These are phyloP conservation scores for Claviceps pusilla DNA, from an alignment of 2,329 filamentous ascomycete genomes.

Conservation along the genomic window DNA sequence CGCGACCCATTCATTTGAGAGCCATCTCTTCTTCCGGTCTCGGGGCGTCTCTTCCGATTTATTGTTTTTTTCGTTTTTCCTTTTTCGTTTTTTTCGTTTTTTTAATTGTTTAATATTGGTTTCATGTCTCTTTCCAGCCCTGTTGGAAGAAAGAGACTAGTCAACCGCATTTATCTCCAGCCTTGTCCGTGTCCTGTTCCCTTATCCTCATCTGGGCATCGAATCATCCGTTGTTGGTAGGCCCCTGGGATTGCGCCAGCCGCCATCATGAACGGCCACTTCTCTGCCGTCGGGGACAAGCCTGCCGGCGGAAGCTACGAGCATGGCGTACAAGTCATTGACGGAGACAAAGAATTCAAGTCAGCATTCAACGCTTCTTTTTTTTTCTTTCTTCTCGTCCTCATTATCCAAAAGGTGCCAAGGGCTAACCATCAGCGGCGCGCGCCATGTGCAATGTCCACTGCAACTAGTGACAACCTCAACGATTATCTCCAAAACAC, in stretches of 20 bases:
- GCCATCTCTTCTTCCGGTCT: not conserved
- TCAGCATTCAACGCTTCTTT: slow-evolving; percentile 28
- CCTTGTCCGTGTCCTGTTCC: not conserved
- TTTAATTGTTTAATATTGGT: too few species aligned
- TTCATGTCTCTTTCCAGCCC: too few species aligned
- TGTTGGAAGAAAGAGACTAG: not conserved
- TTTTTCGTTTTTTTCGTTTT: not conserved
- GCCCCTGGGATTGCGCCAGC: not conserved
- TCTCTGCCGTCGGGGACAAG: slow-evolving; percentile 56
- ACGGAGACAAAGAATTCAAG: slow-evolving; percentile 90
- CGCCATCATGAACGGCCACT: slow-evolving; percentile 59
- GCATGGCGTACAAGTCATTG: slow-evolving; percentile 92
- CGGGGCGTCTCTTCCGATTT: not conserved
- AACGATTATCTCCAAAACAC: slow-evolving; percentile 69
- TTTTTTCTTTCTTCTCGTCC: not conserved
- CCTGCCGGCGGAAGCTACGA: slow-evolving; percentile 56
- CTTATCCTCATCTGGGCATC: not conserved
- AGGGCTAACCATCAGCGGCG: not conserved
- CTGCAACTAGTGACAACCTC: slow-evolving; percentile 48
- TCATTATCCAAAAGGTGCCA: not conserved
- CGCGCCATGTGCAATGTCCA: not conserved
- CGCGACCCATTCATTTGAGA: not conserved
- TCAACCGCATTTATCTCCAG: not conserved
- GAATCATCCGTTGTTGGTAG: not conserved
- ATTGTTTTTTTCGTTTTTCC: not conserved